Evolutionary conservation across 2,329 filamentous ascomycete species (phyloP), one percentile per base, ranked within the genome.

Genomic region (Penicillium capsulatum): DNA sequence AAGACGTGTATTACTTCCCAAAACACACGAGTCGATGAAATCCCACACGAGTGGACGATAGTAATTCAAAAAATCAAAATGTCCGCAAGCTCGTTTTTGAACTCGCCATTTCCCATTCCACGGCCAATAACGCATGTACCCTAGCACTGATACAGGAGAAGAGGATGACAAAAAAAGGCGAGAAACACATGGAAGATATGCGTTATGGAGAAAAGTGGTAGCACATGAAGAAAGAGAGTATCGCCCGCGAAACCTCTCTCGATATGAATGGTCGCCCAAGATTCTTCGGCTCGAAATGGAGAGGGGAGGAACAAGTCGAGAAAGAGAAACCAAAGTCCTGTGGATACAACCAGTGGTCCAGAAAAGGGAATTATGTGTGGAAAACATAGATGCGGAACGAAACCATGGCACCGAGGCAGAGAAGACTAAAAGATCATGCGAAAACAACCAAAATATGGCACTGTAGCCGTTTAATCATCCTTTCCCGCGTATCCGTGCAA

Each of bases 341-440:
- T 11, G 19, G 17, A 16, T 33, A 42, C 39, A 39, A 47, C 44
- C 34, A 39, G 16, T 22, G 19, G 19, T 22, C 19, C 28, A 29
- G 24, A 36, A 40, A 41, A 37, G 17, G 9, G 36, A 40, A 41
- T 31, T 31, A 42, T 33, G 26, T 38, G 34, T 19, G 20, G 17
- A 17, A 19, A 33, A 17, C 5, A 38, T 33, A 27, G 39, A 17
- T 34, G 28, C 20, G 15, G 16, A 32, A 26, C 9, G 19, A 22
- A 22, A 22, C 5, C 5, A 9, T 22, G 19, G 19, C 5, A 22
- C 5, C 5, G 5, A 22, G 19, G 9, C 19, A 22, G 19, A 22
- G n/a, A n/a, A n/a, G n/a, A n/a, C n/a, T n/a, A n/a, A n/a, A n/a
- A n/a, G n/a, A n/a, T n/a, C n/a, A n/a, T n/a, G 24, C 8, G 35